Percentiles rank a stretch among this genome's conserved stretches.
Conservation (phyloP, 2,329 filamentous ascomycete species). For the Aspergillus niger region DNA sequence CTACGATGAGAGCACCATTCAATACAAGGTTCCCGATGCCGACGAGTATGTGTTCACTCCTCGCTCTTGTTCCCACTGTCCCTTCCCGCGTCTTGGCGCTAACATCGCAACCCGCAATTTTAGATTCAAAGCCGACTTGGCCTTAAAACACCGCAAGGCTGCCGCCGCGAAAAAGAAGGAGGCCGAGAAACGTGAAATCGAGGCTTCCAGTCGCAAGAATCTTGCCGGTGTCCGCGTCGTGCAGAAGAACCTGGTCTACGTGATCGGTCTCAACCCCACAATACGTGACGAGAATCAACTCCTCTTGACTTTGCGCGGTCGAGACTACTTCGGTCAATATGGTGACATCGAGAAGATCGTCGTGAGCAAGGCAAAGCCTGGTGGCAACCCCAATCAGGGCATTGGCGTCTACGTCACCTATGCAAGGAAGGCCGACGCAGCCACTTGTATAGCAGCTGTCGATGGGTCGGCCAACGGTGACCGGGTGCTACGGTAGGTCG, state of each 20-base stretch:
- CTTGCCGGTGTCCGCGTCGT: slow-evolving; percentile 92
- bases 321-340: slow-evolving; percentile 96
- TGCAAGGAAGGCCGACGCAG: slow-evolving; percentile 85
- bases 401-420: slow-evolving; percentile 99
- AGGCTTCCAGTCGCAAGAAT: slow-evolving; percentile 93
- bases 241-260: slow-evolving; percentile 98
- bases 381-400: slow-evolving; percentile 70
- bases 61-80: background rate
- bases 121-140: slow-evolving; percentile 54
- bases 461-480: slow-evolving; percentile 93
- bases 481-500: slow-evolving; percentile 72
- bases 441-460: slow-evolving; percentile 84
- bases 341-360: slow-evolving; percentile 98
- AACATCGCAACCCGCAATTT: slow-evolving; percentile 18
- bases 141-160: slow-evolving; percentile 83
- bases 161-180: slow-evolving; percentile 89
- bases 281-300: slow-evolving; percentile 85
- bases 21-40: slow-evolving; percentile 90
- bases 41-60: slow-evolving; percentile 76
- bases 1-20: slow-evolving; percentile 95
- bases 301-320: slow-evolving; percentile 83
- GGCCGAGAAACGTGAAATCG: slow-evolving; percentile 91
- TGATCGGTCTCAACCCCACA: slow-evolving; percentile 88
- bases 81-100: slow-evolving; percentile 23
- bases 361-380: slow-evolving; percentile 91